These are phyloP conservation scores for Serendipita sp. DNA, from an alignment of 1,284 basidiomycete species.

Conservation along the genomic window DNA sequence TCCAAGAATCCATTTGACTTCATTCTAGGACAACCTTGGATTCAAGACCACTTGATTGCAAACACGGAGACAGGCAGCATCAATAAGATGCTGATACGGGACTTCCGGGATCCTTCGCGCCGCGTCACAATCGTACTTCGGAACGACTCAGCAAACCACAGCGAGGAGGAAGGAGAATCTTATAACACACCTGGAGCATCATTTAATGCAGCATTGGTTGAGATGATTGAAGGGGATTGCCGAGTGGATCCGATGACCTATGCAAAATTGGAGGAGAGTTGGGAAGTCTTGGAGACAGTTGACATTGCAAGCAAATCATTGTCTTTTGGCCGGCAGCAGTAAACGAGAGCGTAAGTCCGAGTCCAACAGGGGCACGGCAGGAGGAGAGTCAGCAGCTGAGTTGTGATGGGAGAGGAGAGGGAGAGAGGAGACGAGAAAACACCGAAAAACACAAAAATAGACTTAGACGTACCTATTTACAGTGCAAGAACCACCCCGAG, in stretches of 20 bases:
- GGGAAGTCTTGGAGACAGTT: too few species aligned
- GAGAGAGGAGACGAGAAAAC: background rate
- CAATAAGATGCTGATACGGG: background rate
- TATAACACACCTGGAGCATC: too few species aligned
- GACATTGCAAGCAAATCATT: background rate
- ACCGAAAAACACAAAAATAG: too few species aligned
- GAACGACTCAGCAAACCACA: background rate
- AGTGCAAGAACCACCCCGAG: too few species aligned
- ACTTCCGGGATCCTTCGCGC: background rate
- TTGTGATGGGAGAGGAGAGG: slow-evolving; percentile 15
- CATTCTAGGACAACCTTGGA: background rate
- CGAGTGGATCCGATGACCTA: too few species aligned
- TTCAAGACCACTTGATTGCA: background rate
- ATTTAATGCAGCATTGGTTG: too few species aligned
- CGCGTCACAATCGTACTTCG: background rate
- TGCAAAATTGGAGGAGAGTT: too few species aligned
- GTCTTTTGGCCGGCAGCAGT: background rate
- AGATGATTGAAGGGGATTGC: too few species aligned
- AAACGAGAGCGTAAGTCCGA: background rate
- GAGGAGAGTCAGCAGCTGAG: background rate
- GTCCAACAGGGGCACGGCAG: background rate
- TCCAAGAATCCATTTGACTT: background rate
- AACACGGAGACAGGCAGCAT: background rate
- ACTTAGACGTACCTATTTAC: too few species aligned
- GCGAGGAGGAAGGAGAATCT: background rate